Percentiles rank a stretch among this genome's conserved stretches.
phyloP scores from a whole-genome alignment of 768 basidiomycete genomes.

The Suillus sp. region DNA sequence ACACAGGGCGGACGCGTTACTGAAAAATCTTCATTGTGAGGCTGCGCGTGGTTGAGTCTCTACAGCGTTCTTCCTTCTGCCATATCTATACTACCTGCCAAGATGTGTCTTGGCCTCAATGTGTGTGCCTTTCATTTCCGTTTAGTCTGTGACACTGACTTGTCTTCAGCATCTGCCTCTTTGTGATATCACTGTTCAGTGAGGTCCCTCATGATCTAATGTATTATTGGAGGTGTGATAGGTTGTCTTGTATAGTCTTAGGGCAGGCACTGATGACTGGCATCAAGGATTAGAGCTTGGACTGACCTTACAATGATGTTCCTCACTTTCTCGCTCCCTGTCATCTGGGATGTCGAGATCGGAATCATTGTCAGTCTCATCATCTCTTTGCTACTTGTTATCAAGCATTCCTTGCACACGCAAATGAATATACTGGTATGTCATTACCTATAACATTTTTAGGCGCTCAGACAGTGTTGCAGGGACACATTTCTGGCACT shows the following conservation, averaged over 20 bases:
- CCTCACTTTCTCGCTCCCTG: constrained; percentile 84
- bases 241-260: not conserved
- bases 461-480: not conserved
- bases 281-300: constrained; percentile 84
- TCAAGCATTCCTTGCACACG: constrained; percentile 84
- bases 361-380: constrained; percentile 87
- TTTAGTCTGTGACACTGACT: constrained; percentile 17
- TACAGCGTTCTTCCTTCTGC: constrained; percentile 90
- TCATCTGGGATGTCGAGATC: constrained; percentile 90
- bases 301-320: constrained; percentile 84
- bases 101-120: constrained; percentile 89
- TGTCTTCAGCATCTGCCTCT: constrained; percentile 67
- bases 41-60: too few species aligned
- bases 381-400: constrained; percentile 85
- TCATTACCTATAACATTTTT: not conserved
- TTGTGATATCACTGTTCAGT: constrained; percentile 80
- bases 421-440: constrained; percentile 88
- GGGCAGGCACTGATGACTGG: not conserved
- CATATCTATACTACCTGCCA: constrained; percentile 82
- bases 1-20: too few species aligned
- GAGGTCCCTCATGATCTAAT: constrained; percentile 87
- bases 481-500: constrained; percentile 89
- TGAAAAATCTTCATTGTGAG: too few species aligned
- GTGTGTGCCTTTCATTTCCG: constrained; percentile 45
- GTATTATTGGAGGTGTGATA: constrained; percentile 77